Evolutionary conservation across 208 protist species (phyloP), one percentile per base, ranked within the genome.

Genomic region (Acanthamoeba divionensis): DNA sequence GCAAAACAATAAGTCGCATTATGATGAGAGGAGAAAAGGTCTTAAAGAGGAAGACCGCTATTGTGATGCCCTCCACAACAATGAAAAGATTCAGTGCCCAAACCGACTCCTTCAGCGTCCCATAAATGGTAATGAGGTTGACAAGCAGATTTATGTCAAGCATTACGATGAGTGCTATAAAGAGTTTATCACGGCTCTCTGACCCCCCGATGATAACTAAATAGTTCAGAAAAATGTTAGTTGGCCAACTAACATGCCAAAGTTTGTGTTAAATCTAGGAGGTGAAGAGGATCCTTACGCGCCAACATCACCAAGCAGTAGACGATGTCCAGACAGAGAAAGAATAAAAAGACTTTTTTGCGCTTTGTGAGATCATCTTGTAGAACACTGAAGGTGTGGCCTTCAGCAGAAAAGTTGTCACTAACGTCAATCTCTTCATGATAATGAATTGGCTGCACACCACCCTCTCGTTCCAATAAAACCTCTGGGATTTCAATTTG

Each of bases 21-120:
- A 83, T 60, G 38, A 83, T 60, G n/a, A 83, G 73, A 31, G 73
- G 73, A n/a, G 73, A 83, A 33, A 83, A 83, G 47, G 73, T 83
- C 21, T 83, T 83, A 50, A 83, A 65, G 15, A 83, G 6, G 73
- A 83, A 83, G 73, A 83, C 54, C 18, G 21, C 73, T 7, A 83
- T 83, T 24, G 73, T 10, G 5, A 83, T 29, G 47, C 45, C 73
- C 31, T 83, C 73, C 12, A 83, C 73, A 31, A 52, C 6, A 10
- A 83, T 24, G 48, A 83, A 83, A 7, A 83, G 73, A 33, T 83
- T 83, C 29, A 83, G 48, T 6, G 48, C 6, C 73, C 73, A 83
- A 24, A 83, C 12, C n/a, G 33, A 8, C 12, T 83, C 8, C 6
- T 33, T n/a, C 12, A 60, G 8, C 48, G 48, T 60, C 31, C 73